Evolutionary conservation across 2,329 filamentous ascomycete species (phyloP).

Genomic region (Pseudocercospora musae): DNA sequence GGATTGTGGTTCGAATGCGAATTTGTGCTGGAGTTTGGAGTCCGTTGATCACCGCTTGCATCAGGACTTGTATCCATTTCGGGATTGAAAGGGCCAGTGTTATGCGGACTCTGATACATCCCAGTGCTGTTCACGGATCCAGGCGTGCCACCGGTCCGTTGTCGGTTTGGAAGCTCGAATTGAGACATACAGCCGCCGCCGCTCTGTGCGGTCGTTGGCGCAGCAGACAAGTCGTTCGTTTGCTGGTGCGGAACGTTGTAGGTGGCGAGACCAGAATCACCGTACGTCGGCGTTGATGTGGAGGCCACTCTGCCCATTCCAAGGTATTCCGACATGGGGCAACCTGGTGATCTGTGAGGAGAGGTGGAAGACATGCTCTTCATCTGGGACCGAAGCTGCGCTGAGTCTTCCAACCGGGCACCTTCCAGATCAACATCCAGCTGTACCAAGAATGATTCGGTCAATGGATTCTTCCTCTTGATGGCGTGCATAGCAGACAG

Average conservation of each 20-base stretch:
- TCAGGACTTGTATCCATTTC: conserved; percentile 35
- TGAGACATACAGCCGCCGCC: conserved; percentile 2
- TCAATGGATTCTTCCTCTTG: conserved; percentile 83
- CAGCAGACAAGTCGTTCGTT: not conserved
- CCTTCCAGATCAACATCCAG: conserved; percentile 86
- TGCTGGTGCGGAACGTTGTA: conserved; percentile 22
- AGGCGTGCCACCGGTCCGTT: conserved; percentile 21
- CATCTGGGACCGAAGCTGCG: conserved; percentile 22
- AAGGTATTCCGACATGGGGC: conserved; percentile 16
- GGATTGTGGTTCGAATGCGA: conserved; percentile 21
- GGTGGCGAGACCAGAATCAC: conserved; percentile 24
- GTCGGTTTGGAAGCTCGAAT: conserved; percentile 28
- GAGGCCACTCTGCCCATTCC: conserved; percentile 6
- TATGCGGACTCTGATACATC: conserved; percentile 24
- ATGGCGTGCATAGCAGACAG: conserved; percentile 86
- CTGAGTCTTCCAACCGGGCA: conserved; percentile 53
- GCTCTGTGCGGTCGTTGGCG: not conserved
- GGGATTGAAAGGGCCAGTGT: conserved; percentile 6
- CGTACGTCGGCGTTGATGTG: conserved; percentile 17
- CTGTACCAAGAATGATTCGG: conserved; percentile 91
- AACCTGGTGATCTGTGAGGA: conserved; percentile 16
- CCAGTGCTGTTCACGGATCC: conserved; percentile 20
- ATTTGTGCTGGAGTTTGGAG: conserved; percentile 27
- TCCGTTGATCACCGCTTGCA: conserved; percentile 28
- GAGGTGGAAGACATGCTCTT: conserved; percentile 4